phyloP scores from a whole-genome alignment of 139 green algal species.

The Chlorella sp. region DNA sequence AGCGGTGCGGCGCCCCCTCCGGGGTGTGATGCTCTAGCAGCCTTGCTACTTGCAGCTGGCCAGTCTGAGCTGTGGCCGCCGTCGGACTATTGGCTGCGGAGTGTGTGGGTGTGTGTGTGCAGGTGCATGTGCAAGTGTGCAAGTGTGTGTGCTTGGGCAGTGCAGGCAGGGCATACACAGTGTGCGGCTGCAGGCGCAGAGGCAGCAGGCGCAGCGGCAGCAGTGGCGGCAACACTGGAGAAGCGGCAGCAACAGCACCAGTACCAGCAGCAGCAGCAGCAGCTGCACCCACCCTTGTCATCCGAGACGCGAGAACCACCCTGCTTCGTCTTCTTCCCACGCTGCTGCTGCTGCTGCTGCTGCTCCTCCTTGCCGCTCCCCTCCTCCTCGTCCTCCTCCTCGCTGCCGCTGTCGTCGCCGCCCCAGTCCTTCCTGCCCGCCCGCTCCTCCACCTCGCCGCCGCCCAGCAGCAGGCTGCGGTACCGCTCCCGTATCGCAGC shows the following conservation, averaged over 20 bases:
- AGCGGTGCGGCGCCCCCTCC: neutral
- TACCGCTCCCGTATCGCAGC: slow-evolving; percentile 60
- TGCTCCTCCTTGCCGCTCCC: slow-evolving; percentile 5
- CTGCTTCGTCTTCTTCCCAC: neutral
- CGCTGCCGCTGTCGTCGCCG: neutral
- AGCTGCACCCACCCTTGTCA: slow-evolving; percentile 50
- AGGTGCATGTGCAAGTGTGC: neutral
- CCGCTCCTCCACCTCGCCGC: slow-evolving; percentile 28
- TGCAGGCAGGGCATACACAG: neutral
- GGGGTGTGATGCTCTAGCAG: slow-evolving; percentile 8
- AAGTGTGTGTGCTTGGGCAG: neutral
- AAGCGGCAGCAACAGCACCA: neutral
- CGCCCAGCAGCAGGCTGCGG: slow-evolving; percentile 55
- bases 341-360: slow-evolving; percentile 21
- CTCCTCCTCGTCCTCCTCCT: neutral
- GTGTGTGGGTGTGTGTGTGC: neutral
- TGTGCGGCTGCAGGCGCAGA: neutral
- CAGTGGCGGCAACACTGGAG: neutral
- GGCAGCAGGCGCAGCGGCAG: neutral
- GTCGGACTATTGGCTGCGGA: slow-evolving; percentile 31
- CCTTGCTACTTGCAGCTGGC: slow-evolving; percentile 29
- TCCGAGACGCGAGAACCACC: slow-evolving; percentile 15
- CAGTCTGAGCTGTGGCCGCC: neutral
- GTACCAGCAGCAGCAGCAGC: too few species aligned
- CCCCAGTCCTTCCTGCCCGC: slow-evolving; percentile 73